Conservation (phyloP, 2,329 filamentous ascomycete genomes). For the Elsinoe perseae region DNA sequence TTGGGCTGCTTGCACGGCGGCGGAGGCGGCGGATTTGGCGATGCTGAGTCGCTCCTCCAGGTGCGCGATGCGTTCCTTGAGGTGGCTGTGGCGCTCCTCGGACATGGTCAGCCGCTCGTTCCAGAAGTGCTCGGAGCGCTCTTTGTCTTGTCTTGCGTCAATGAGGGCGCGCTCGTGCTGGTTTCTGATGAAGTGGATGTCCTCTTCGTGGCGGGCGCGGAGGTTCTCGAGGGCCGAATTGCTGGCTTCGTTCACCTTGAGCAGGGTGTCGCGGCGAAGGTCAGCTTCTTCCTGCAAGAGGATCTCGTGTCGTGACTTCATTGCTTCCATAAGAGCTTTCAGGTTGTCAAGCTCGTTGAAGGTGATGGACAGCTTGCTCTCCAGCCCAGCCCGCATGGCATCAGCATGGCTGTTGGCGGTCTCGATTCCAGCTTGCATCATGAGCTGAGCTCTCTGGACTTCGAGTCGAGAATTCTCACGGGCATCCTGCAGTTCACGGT, state of each 20-base stretch:
- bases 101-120: conserved; percentile 74
- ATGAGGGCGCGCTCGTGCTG: conserved; percentile 47
- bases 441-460: conserved; percentile 68
- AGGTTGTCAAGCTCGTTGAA: conserved; percentile 69
- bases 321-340: conserved; percentile 70
- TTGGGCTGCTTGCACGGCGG: conserved; percentile 61
- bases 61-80: conserved; percentile 75
- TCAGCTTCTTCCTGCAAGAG: conserved; percentile 72
- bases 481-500: conserved; percentile 78
- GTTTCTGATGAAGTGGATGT: conserved; percentile 43
- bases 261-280: conserved; percentile 54
- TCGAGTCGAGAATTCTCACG: conserved; percentile 72
- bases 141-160: conserved; percentile 65
- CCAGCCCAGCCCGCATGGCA: conserved; percentile 69
- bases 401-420: conserved; percentile 79
- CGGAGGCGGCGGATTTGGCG: conserved; percentile 75
- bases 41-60: conserved; percentile 88
- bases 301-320: conserved; percentile 73
- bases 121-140: conserved; percentile 70
- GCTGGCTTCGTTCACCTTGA: conserved; percentile 48
- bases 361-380: conserved; percentile 66
- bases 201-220: conserved; percentile 55
- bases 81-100: conserved; percentile 73
- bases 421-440: conserved; percentile 76
- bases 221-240: conserved; percentile 48